Evolutionary conservation across 352 stramenopile species (phyloP).

Genomic region (Globisporangium acanthophoron): DNA sequence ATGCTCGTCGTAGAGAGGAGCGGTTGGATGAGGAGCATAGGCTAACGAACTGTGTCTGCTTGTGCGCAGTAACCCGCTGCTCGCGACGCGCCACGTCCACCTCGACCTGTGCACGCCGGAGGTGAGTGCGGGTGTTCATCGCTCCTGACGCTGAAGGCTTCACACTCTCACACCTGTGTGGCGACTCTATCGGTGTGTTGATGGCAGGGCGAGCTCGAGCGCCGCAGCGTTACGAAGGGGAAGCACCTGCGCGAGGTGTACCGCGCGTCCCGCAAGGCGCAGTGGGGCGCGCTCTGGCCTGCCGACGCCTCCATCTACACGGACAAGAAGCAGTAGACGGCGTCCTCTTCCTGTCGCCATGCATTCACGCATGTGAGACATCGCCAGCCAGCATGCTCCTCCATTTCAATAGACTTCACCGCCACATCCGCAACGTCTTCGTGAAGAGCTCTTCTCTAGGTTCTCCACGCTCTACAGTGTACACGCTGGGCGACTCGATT

Average conservation of each 20-base stretch:
- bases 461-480: too few relatives aligned
- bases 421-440: too few relatives aligned
- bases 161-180: background rate
- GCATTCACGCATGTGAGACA: too few relatives aligned
- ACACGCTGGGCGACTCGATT: too few relatives aligned
- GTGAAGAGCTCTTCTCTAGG: too few relatives aligned
- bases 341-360: background rate
- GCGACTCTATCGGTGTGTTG: constrained; percentile 11
- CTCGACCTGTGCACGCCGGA: constrained; percentile 80
- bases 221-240: constrained; percentile 67
- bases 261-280: constrained; percentile 72
- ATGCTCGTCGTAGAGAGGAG: background rate
- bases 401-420: too few relatives aligned
- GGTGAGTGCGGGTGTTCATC: constrained; percentile 19
- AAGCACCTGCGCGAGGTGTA: constrained; percentile 78
- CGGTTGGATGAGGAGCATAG: background rate
- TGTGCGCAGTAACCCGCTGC: constrained; percentile 39
- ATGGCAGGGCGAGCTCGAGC: constrained; percentile 63
- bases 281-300: constrained; percentile 77
- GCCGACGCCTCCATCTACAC: constrained; percentile 60
- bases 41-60: background rate
- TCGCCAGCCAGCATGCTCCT: too few relatives aligned
- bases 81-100: constrained; percentile 73
- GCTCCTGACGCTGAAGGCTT: background rate
- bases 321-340: constrained; percentile 24